phyloP scores from a whole-genome alignment of 306 rosid genomes.

The Betula pendula region DNA sequence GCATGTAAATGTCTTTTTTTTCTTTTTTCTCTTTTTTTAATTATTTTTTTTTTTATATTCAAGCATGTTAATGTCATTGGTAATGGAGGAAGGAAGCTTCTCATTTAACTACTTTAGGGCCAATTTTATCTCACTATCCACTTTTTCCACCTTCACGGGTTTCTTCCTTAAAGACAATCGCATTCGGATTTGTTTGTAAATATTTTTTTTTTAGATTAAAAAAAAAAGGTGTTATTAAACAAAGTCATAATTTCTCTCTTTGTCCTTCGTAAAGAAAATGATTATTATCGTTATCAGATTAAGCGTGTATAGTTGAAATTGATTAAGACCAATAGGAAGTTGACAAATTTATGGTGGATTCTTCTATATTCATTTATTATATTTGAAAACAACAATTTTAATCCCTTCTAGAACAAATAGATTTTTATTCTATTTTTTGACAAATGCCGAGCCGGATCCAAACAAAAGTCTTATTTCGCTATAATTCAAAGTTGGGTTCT shows the following conservation, averaged over 20 bases:
- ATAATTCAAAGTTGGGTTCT: neutral
- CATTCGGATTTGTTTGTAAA: too few species aligned
- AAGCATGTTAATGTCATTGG: too few species aligned
- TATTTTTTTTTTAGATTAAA: too few species aligned
- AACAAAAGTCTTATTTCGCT: neutral
- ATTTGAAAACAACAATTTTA: neutral
- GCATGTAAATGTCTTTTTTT: conserved; percentile 21
- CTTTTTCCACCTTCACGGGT: conserved; percentile 16
- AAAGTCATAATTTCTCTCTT: too few species aligned
- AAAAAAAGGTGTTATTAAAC: too few species aligned
- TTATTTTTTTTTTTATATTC: too few species aligned
- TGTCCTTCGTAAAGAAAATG: neutral
- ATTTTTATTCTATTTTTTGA: neutral
- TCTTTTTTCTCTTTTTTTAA: too few species aligned
- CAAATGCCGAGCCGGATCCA: neutral
- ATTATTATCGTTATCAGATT: neutral
- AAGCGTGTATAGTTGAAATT: neutral
- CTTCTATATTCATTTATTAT: neutral
- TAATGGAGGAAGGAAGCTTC: conserved; percentile 8
- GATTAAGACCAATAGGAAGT: neutral
- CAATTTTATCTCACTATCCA: neutral
- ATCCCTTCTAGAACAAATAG: neutral
- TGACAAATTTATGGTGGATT: neutral
- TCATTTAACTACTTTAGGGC: neutral
- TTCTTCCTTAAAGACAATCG: conserved; percentile 7